Conservation (phyloP, 192 early-diverging fungal species). For the Backusella psychrophila region DNA sequence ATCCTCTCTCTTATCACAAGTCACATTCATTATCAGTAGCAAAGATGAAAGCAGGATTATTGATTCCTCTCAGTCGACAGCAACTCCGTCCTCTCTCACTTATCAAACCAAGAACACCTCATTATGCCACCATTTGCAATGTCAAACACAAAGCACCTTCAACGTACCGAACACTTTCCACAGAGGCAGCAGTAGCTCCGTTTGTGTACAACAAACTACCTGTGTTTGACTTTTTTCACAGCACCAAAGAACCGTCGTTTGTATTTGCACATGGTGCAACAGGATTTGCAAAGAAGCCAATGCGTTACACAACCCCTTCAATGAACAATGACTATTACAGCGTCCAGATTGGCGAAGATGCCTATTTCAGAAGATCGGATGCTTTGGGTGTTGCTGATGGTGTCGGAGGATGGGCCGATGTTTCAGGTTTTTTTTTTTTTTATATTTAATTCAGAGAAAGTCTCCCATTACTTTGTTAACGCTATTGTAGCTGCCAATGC, state of each 20-base stretch:
- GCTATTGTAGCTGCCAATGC: conserved; percentile 73
- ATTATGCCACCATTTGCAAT: neutral
- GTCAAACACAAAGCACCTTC: neutral
- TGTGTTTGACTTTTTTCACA: neutral
- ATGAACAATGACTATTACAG: conserved; percentile 54
- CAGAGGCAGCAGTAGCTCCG: neutral
- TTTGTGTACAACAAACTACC: neutral
- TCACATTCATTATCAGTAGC: neutral
- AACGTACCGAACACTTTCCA: neutral
- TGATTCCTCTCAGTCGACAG: neutral
- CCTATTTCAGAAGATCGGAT: conserved; percentile 86
- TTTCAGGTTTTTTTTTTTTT: conserved; percentile 17
- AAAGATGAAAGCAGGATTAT: neutral
- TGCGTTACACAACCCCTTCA: conserved; percentile 7
- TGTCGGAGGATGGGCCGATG: conserved; percentile 84
- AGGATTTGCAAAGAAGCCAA: conserved; percentile 21
- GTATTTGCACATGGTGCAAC: conserved; percentile 27
- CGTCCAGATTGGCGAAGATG: conserved; percentile 87
- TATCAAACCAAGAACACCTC: neutral
- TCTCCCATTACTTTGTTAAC: neutral
- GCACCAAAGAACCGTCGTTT: conserved; percentile 11
- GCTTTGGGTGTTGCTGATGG: conserved; percentile 93
- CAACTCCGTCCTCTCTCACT: neutral
- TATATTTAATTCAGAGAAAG: no score
- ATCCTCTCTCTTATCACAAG: neutral